These are phyloP conservation scores for Nepenthes gracilis DNA, from an alignment of 148 eudicot genomes.

Conservation along the genomic window DNA sequence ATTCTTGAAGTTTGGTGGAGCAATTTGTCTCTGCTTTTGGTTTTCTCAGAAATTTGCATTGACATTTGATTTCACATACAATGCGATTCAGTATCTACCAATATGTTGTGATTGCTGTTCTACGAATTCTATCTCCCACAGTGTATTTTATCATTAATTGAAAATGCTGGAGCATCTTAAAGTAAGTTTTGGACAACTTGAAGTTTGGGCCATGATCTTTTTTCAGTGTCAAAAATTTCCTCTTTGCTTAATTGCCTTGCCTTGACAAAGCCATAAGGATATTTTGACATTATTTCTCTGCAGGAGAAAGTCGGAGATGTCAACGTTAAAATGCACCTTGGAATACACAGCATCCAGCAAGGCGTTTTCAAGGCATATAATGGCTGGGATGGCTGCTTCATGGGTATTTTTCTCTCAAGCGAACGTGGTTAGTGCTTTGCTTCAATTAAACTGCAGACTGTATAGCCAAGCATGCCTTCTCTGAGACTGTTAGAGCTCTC, in stretches of 20 bases:
- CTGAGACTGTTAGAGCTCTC: not conserved
- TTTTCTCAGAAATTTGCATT: too few species aligned
- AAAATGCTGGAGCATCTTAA: too few species aligned
- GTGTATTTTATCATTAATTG: too few species aligned
- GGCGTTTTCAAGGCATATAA: constrained; percentile 32
- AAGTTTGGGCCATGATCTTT: not conserved
- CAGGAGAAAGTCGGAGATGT: constrained; percentile 30
- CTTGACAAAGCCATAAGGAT: not conserved
- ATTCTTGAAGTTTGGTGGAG: too few species aligned
- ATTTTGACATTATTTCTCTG: not conserved
- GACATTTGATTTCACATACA: too few species aligned
- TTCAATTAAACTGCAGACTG: not conserved
- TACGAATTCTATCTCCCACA: too few species aligned
- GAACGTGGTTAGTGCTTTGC: constrained; percentile 47
- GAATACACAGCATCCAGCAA: constrained; percentile 24
- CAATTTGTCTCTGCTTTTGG: too few species aligned
- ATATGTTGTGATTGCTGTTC: too few species aligned
- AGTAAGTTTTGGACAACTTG: too few species aligned
- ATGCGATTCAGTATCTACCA: too few species aligned
- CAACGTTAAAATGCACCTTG: constrained; percentile 26
- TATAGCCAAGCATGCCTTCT: not conserved
- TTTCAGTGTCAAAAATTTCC: not conserved
- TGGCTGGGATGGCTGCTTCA: constrained; percentile 72
- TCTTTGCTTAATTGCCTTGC: not conserved
- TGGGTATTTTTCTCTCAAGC: constrained; percentile 49